Evolutionary conservation across 2,329 filamentous ascomycete genomes (phyloP), one percentile per base, ranked within the genome.

Genomic region (Seiridium cupressi): DNA sequence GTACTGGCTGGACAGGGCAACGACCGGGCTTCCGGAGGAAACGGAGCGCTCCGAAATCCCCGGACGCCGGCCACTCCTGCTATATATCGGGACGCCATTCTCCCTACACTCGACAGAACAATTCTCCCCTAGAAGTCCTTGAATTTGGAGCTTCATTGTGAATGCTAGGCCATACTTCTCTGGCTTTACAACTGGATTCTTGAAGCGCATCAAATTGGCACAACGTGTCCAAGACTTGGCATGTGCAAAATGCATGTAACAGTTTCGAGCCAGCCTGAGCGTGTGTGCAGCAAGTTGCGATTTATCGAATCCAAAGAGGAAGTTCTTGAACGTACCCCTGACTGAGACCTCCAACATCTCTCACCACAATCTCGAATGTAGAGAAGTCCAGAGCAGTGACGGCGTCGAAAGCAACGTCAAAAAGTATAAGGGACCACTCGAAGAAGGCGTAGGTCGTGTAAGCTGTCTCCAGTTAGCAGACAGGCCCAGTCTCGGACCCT

Each of bases 291-390:
- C 57, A 61, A 44, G 71, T 35, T 11, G 35, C n/a, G 73, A 72
- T 64, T 72, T 65, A 66, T 68, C 42, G 68, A 70, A 65, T 72
- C 85, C 93, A 97, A 81, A 87, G 92, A 69, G 94, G 94, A 85
- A 97, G 93, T 90, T 90, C 90, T 80, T 89, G 87, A 80, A 99
- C 95, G 86, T 99, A 99, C 95, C 94, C 93, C 91, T 94, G 93
- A 83, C 91, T 95, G 72, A 89, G 79, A 65, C 93, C 93, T 80
- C 93, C 94, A 66, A 93, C 84, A 79, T 98, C 94, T 80, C 87
- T 92, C 65, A 99, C 83, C 67, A 93, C 84, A 70, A 99, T 80
- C 75, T 98, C 94, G 72, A 98, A 91, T 58, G 89, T 87, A 64
- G 88, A 84, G 79, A 98, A 99, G 79, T 99, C 95, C 69, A 96